These are phyloP conservation scores for Takakia lepidozioides DNA, from an alignment of 225 moss, liverwort and hornwort genomes.

Conservation along the genomic window DNA sequence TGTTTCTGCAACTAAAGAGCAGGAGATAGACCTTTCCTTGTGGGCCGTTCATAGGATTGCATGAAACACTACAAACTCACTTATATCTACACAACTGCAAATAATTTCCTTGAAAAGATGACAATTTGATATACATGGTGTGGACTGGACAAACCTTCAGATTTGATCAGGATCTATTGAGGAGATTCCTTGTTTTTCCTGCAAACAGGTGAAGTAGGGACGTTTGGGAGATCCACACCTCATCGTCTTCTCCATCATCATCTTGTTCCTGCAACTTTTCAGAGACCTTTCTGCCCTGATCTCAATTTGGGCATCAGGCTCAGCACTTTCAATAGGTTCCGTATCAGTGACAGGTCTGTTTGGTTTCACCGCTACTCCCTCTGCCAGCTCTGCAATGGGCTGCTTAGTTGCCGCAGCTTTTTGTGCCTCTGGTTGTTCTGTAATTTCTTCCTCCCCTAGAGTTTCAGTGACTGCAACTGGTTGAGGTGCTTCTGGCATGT, in stretches of 20 bases:
- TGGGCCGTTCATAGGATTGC: no score
- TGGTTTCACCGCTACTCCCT: no score
- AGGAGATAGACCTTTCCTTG: no score
- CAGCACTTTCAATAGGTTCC: background rate
- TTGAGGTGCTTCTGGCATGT: conserved; percentile 49
- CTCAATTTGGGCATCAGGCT: no score
- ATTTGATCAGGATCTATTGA: conserved; percentile 30
- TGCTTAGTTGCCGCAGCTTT: conserved; percentile 35
- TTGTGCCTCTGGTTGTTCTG: conserved; percentile 13
- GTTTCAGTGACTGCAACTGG: conserved; percentile 19
- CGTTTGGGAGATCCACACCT: conserved; percentile 62
- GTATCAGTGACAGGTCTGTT: conserved; percentile 10
- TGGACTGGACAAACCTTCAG: conserved; percentile 32
- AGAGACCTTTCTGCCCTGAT: conserved; percentile 7
- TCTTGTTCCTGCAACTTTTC: conserved; percentile 15
- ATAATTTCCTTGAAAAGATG: no score
- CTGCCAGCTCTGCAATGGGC: conserved; percentile 52
- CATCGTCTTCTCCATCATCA: conserved; percentile 44
- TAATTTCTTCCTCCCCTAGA: conserved; percentile 13
- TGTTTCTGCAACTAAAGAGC: no score
- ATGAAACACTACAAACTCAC: no score
- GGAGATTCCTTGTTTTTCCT: conserved; percentile 37
- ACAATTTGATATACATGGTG: no score
- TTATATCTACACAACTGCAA: no score
- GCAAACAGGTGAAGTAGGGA: conserved; percentile 59